A percentile compares a stretch with the other conserved stretches of the same genome.
These are phyloP conservation scores for Wickerhamiella azyma DNA, from an alignment of 805 yeast species.

Conservation along the genomic window DNA sequence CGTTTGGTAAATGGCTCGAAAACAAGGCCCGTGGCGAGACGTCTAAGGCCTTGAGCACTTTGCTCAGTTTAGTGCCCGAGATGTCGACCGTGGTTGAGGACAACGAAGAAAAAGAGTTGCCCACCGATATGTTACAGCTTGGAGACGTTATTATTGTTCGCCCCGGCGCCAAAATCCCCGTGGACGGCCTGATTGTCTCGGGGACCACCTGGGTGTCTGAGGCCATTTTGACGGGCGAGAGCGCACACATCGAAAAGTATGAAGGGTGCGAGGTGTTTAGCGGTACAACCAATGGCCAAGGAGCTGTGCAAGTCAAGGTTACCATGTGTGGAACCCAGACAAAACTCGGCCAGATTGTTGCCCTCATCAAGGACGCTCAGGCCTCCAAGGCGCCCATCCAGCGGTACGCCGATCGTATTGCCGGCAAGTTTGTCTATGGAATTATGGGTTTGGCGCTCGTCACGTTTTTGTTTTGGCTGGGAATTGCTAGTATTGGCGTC, in stretches of 20 bases:
- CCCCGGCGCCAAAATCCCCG: conserved; percentile 83
- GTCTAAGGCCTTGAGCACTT: conserved; percentile 69
- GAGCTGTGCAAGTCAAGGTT: conserved; percentile 55
- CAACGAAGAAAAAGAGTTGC: conserved; percentile 33
- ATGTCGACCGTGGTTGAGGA: conserved; percentile 44
- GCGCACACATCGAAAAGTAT: conserved; percentile 54
- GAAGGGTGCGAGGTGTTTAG: conserved; percentile 60
- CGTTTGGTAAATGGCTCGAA: conserved; percentile 84
- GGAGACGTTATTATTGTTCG: conserved; percentile 63
- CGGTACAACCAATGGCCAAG: conserved; percentile 79
- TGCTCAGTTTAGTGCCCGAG: conserved; percentile 70
- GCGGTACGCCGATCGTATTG: conserved; percentile 69
- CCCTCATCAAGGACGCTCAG: conserved; percentile 80
- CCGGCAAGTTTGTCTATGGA: conserved; percentile 72
- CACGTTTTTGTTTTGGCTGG: conserved; percentile 56
- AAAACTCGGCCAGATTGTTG: conserved; percentile 74
- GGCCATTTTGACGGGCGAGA: conserved; percentile 84
- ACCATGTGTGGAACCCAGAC: conserved; percentile 68
- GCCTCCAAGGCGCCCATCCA: conserved; percentile 82
- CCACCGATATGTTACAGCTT: conserved; percentile 63
- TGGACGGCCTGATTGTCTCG: conserved; percentile 69
- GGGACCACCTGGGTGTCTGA: conserved; percentile 84
- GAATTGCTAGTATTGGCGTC: conserved; percentile 26
- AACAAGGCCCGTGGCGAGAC: conserved; percentile 89
- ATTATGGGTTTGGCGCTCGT: conserved; percentile 46